Percentiles rank a stretch among this genome's conserved stretches.
Evolutionary conservation across 768 basidiomycete species (phyloP).

Genomic region (Mycena alexandri): DNA sequence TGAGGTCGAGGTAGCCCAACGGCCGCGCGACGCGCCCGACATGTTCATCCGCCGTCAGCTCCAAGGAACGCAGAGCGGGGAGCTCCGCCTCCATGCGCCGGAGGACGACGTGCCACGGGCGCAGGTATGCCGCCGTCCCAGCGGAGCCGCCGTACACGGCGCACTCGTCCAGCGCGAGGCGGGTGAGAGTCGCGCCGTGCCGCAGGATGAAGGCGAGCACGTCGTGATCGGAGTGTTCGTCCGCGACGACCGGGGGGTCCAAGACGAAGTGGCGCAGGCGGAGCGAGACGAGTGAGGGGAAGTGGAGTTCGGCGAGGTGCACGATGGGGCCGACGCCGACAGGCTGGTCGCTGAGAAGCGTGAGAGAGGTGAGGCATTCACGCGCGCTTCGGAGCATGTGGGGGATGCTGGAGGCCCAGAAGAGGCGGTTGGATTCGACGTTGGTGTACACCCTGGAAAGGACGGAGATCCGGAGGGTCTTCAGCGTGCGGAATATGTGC

Average conservation of each 20-base stretch:
- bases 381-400: slow-evolving; percentile 3
- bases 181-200: slow-evolving; percentile 21
- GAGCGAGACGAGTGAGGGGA: slow-evolving; percentile 6
- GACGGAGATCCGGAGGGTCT: slow-evolving; percentile 9
- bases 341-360: slow-evolving; percentile 9
- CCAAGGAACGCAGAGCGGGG: background rate
- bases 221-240: background rate
- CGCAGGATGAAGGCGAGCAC: slow-evolving; percentile 15
- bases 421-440: background rate
- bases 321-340: slow-evolving; percentile 9
- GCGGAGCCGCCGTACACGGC: slow-evolving; percentile 5
- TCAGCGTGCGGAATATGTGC: slow-evolving; percentile 4
- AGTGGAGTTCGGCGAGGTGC: background rate
- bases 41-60: background rate
- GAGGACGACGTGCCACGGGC: slow-evolving; percentile 2
- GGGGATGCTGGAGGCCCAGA: slow-evolving; percentile 1
- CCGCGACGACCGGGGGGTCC: background rate
- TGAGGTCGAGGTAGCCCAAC: background rate
- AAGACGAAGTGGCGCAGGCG: slow-evolving; percentile 13
- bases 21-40: background rate
- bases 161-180: slow-evolving; percentile 10
- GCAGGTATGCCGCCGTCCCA: background rate
- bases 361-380: background rate
- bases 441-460: background rate
- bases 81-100: background rate